Base-by-base conservation (phyloP, 2,329 filamentous ascomycete species). In the Aureobasidium vineae region DNA sequence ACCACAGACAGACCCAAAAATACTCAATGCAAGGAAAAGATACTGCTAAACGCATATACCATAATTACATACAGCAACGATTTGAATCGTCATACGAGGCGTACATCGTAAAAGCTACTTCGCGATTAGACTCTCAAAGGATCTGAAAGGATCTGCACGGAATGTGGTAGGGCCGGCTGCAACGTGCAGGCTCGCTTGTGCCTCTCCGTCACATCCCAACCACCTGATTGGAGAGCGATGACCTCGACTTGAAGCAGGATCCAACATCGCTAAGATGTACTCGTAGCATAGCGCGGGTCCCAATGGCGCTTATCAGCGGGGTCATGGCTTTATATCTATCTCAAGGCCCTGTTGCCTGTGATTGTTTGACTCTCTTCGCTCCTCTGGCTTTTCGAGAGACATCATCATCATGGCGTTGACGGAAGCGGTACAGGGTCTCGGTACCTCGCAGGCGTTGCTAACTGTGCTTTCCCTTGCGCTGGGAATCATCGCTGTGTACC, bases 181-280 rank as follows among this genome's bases (percentile, higher is more conserved):
- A 21, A 47, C 21, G 28, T 60, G 41, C 56, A 60, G 33, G 56
- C 56, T 60, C 56, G 56, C 56, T 47, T 60, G 40, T 23, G n/a
- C 41, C 28, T n/a, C 8, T 49, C 36, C 40, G 40, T 33, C 15
- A 60, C 41, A 10, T 31, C 56, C 56, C 15, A 5, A 26, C 26
- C 41, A 60, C 19, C 23, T 60, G 41, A 60, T 60, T 60, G 41
- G 56, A 47, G 28, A 26, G 19, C 4, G 3, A 47, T 26, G 41
- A 60, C 56, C 41, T 47, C 56, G 40, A 21, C 56, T 47, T 28
- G 47, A 19, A 31, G 28, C 36, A 28, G 31, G 36, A 43, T 47
- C 41, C 40, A 47, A 23, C 41, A 60, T 47, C 56, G 41, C 56
- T 60, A 60, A 60, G 23, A 6, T 57, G n/a, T 33, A 33, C 5